Conservation (phyloP, 2,329 filamentous ascomycete genomes). For the Paecilomyces formosus region DNA sequence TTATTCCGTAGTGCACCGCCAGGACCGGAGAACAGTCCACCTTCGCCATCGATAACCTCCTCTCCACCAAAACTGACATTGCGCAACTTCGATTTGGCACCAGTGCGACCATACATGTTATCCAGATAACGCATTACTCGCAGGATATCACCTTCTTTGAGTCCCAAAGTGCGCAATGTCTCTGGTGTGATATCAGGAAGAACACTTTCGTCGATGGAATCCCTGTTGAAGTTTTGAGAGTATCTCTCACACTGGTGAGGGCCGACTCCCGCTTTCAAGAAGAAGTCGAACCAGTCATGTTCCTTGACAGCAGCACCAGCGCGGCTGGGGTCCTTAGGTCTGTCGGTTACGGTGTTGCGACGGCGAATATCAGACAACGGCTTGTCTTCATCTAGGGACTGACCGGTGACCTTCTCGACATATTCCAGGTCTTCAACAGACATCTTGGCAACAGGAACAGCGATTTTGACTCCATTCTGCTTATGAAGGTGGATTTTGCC, state of each 20-base stretch:
- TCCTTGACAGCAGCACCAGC: slow-evolving; percentile 44
- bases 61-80: slow-evolving; percentile 47
- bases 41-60: slow-evolving; percentile 51
- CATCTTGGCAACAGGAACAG: slow-evolving; percentile 93
- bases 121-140: slow-evolving; percentile 89
- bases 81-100: slow-evolving; percentile 47
- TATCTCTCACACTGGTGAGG: slow-evolving; percentile 93
- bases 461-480: slow-evolving; percentile 96
- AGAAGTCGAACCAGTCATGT: slow-evolving; percentile 99
- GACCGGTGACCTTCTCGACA: slow-evolving; percentile 78
- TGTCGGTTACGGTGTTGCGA: slow-evolving; percentile 34
- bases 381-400: slow-evolving; percentile 86
- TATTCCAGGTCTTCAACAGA: slow-evolving; percentile 91
- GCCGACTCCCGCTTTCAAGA: slow-evolving; percentile 83
- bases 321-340: slow-evolving; percentile 41
- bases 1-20: slow-evolving; percentile 91
- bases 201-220: slow-evolving; percentile 94
- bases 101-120: slow-evolving; percentile 63
- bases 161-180: slow-evolving; percentile 76
- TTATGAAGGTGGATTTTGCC: slow-evolving; percentile 98
- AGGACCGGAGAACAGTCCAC: slow-evolving; percentile 83
- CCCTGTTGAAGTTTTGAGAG: slow-evolving; percentile 76
- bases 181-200: slow-evolving; percentile 80
- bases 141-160: slow-evolving; percentile 93
- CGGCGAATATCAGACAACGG: slow-evolving; percentile 74